Evolutionary conservation across 768 basidiomycete genomes (phyloP).

Genomic region (Psilocybe cyanescens): DNA sequence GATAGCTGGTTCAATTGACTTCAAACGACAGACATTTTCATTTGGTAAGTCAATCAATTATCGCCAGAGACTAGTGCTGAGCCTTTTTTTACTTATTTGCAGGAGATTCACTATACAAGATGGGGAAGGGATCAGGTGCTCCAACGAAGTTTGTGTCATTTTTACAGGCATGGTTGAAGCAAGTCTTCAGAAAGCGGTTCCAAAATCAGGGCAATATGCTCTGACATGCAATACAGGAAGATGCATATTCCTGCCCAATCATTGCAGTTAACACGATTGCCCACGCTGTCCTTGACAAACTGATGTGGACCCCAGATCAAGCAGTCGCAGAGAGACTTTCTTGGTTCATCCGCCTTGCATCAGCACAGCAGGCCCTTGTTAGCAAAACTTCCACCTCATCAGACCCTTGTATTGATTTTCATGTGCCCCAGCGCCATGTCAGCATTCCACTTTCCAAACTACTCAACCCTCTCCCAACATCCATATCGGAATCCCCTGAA

Average conservation of each 20-base stretch:
- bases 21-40: neutral
- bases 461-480: too few relatives aligned
- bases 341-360: too few relatives aligned
- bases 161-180: neutral
- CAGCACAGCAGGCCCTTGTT: too few relatives aligned
- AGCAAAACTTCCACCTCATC: too few relatives aligned
- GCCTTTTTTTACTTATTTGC: neutral
- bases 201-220: neutral
- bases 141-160: neutral
- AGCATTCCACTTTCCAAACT: too few relatives aligned
- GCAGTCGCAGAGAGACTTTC: too few relatives aligned
- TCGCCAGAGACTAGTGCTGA: neutral
- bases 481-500: too few relatives aligned
- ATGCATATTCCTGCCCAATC: neutral
- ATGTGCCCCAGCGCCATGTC: too few relatives aligned
- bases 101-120: neutral
- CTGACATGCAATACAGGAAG: neutral
- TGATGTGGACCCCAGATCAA: neutral
- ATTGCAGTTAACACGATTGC: neutral
- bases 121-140: neutral
- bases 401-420: too few relatives aligned
- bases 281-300: neutral
- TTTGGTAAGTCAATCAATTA: constrained; percentile 4
- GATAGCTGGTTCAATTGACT: constrained; percentile 6
- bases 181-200: neutral